These are phyloP conservation scores for Phytophthora megakarya DNA, from an alignment of 352 stramenopile genomes.

Conservation along the genomic window DNA sequence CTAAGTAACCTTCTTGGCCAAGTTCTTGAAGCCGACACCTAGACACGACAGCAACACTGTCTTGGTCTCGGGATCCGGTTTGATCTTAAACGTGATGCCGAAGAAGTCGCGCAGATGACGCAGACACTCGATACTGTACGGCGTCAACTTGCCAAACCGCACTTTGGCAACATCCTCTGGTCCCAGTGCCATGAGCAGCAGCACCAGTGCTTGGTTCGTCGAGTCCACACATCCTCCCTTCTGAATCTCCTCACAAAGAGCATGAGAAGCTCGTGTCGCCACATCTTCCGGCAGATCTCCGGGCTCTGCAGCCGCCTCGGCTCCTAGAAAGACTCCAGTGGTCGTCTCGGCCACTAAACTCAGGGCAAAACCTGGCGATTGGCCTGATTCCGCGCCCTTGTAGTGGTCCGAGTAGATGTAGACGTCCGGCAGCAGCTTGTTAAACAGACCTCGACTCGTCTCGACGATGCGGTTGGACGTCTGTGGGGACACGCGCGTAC, in stretches of 20 bases:
- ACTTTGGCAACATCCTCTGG: slow-evolving; percentile 98
- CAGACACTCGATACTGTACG: slow-evolving; percentile 89
- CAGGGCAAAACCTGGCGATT: slow-evolving; percentile 92
- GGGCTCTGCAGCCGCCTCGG: slow-evolving; percentile 89
- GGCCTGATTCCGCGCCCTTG: slow-evolving; percentile 88
- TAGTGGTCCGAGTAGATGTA: slow-evolving; percentile 99
- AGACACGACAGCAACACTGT: slow-evolving; percentile 94
- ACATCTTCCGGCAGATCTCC: slow-evolving; percentile 96
- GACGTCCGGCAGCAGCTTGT: slow-evolving; percentile 98
- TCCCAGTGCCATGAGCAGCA: slow-evolving; percentile 98
- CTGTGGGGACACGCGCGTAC: slow-evolving; percentile 96
- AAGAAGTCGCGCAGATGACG: slow-evolving; percentile 93
- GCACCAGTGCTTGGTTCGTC: slow-evolving; percentile 93
- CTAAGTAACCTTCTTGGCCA: slow-evolving; percentile 95
- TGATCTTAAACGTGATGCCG: slow-evolving; percentile 94
- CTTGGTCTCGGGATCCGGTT: slow-evolving; percentile 86
- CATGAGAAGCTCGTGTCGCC: slow-evolving; percentile 90
- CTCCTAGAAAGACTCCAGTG: slow-evolving; percentile 93
- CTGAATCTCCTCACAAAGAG: slow-evolving; percentile 97
- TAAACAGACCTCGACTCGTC: slow-evolving; percentile 95
- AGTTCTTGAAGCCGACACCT: slow-evolving; percentile 95
- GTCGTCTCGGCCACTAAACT: slow-evolving; percentile 98
- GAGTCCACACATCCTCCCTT: slow-evolving; percentile 95
- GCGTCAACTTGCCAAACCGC: slow-evolving; percentile 88
- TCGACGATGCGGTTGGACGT: slow-evolving; percentile 98